Conservation (phyloP, 345 rosid genomes). For the Citrus australasica region DNA sequence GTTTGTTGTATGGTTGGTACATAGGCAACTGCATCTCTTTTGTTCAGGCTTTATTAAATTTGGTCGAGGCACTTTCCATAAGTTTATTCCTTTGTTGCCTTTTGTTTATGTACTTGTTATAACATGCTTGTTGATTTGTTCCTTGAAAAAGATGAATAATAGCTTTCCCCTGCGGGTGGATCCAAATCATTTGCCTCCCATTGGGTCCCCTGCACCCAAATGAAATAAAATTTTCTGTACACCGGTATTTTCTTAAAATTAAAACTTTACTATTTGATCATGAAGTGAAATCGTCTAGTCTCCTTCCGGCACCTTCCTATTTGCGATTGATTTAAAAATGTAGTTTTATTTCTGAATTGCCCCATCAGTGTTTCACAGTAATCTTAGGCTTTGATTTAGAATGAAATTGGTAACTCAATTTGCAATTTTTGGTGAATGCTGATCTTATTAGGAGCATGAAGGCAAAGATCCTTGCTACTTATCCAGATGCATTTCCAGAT, state of each 20-base stretch:
- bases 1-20: background rate
- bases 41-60: background rate
- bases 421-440: background rate
- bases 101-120: background rate
- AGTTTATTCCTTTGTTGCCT: background rate
- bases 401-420: background rate
- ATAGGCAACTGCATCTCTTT: background rate
- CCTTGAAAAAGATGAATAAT: background rate
- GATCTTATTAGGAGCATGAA: conserved; percentile 56
- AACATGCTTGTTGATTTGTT: background rate
- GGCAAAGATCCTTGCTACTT: conserved; percentile 59
- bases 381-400: background rate
- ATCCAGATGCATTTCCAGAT: conserved; percentile 92
- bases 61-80: background rate
- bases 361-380: background rate
- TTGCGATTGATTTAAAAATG: background rate
- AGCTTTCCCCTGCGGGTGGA: background rate
- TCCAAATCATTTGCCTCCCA: background rate
- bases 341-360: background rate
- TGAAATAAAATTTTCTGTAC: background rate
- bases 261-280: background rate
- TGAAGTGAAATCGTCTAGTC: background rate
- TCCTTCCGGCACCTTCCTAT: background rate
- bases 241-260: background rate
- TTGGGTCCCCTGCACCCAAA: background rate